Conservation (phyloP, 768 basidiomycete genomes). For the Boletus sp. region DNA sequence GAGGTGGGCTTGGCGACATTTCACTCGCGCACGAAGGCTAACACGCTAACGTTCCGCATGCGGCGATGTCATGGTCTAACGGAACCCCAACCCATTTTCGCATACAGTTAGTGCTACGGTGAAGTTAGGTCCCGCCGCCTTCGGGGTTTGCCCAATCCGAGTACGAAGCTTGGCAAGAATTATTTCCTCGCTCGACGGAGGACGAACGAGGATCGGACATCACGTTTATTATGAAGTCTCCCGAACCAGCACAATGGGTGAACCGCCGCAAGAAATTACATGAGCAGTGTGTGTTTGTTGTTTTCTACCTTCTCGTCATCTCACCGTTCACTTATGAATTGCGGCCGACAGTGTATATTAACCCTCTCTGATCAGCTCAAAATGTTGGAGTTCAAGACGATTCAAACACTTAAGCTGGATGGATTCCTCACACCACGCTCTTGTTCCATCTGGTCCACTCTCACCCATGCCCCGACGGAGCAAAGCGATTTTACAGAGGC, state of each 20-base stretch:
- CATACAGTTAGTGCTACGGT: not conserved
- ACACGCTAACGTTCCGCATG: not conserved
- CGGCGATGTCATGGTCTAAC: not conserved
- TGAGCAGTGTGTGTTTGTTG: slow-evolving; percentile 1
- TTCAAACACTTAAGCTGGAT: not conserved
- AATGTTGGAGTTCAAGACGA: not conserved
- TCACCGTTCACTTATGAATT: not conserved
- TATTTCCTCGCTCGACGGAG: not conserved
- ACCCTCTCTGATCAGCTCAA: not conserved
- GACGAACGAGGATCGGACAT: not conserved
- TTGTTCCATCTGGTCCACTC: not conserved
- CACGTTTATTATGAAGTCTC: not conserved
- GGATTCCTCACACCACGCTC: not conserved
- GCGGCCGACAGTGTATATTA: slow-evolving; percentile 9
- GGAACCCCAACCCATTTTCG: not conserved
- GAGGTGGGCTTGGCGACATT: not conserved
- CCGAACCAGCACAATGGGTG: not conserved
- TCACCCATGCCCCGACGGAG: slow-evolving; percentile 2
- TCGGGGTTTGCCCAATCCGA: not conserved
- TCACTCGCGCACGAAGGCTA: not conserved
- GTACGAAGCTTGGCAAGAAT: not conserved
- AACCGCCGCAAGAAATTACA: not conserved
- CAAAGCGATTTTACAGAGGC: slow-evolving; percentile 16
- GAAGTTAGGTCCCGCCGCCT: not conserved
- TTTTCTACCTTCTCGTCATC: not conserved